These are phyloP conservation scores for Ascochyta clinopodiicola DNA, from an alignment of 2,329 filamentous ascomycete genomes.

Conservation along the genomic window DNA sequence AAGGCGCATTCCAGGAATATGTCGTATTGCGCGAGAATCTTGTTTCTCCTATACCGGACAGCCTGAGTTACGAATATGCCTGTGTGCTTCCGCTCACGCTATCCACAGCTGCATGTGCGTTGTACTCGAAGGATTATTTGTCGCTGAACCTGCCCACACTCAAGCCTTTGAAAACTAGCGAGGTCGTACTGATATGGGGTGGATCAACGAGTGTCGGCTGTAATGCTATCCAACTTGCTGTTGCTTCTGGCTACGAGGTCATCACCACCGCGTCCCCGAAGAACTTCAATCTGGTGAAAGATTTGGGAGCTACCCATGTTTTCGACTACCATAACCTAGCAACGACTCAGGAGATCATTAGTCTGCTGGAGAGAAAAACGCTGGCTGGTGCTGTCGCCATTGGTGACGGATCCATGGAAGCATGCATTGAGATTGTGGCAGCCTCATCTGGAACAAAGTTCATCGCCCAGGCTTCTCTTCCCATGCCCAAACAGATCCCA, in stretches of 20 bases:
- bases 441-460: constrained; percentile 18
- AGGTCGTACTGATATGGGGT: constrained; percentile 52
- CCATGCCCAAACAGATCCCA: constrained; percentile 5
- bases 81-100: constrained; percentile 48
- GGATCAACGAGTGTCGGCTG: constrained; percentile 57
- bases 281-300: constrained; percentile 55
- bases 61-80: constrained; percentile 56
- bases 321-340: constrained; percentile 54
- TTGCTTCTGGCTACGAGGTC: constrained; percentile 53
- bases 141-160: constrained; percentile 39
- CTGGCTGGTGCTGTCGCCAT: constrained; percentile 48
- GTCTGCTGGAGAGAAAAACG: constrained; percentile 41
- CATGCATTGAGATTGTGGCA: constrained; percentile 18
- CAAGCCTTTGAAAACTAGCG: constrained; percentile 51
- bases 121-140: constrained; percentile 23
- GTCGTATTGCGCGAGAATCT: constrained; percentile 56
- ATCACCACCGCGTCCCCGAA: constrained; percentile 54
- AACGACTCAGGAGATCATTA: constrained; percentile 41
- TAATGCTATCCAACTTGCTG: constrained; percentile 57
- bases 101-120: constrained; percentile 19
- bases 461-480: constrained; percentile 16
- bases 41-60: constrained; percentile 55
- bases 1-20: constrained; percentile 61
- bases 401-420: constrained; percentile 23
- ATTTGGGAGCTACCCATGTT: constrained; percentile 53